Conservation (phyloP, 2,329 filamentous ascomycete genomes). For the Cladosporium colombiae region DNA sequence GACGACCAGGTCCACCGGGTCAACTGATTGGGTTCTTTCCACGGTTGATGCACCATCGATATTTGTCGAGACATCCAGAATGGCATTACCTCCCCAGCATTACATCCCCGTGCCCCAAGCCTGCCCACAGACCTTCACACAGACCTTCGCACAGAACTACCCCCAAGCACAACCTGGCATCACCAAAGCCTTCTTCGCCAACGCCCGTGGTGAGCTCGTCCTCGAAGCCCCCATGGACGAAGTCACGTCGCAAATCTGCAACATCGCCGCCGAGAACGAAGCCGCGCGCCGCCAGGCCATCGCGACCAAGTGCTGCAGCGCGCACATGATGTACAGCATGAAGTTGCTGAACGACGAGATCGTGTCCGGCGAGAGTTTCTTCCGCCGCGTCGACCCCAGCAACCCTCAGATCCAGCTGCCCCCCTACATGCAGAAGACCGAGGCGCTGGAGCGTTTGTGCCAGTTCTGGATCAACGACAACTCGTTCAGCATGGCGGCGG, state of each 20-base stretch:
- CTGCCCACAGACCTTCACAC: not conserved
- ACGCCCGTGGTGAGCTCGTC: not conserved
- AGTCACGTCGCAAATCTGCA: not conserved
- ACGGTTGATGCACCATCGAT: not conserved
- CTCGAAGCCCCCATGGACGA: not conserved
- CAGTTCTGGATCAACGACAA: not conserved
- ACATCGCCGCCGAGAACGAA: not conserved
- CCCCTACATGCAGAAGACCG: not conserved
- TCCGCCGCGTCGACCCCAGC: slow-evolving; percentile 3
- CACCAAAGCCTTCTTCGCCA: not conserved
- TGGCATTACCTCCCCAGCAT: not conserved
- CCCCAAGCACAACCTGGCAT: not conserved
- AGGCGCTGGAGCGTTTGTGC: not conserved
- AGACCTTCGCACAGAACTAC: not conserved
- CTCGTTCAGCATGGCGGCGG: not conserved
- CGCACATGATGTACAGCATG: not conserved
- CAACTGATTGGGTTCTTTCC: not conserved
- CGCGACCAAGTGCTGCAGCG: slow-evolving; percentile 1
- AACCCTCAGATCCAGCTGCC: slow-evolving; percentile 13
- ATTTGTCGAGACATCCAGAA: not conserved
- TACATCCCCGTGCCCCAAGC: not conserved
- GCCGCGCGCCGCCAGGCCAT: not conserved
- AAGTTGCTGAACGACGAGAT: slow-evolving; percentile 3
- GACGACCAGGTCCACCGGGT: not conserved
- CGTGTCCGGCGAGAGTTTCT: not conserved